Percentiles rank a stretch among this genome's conserved stretches.
These are phyloP conservation scores for Catharanthus roseus DNA, from an alignment of 257 asterid genomes.

Conservation along the genomic window DNA sequence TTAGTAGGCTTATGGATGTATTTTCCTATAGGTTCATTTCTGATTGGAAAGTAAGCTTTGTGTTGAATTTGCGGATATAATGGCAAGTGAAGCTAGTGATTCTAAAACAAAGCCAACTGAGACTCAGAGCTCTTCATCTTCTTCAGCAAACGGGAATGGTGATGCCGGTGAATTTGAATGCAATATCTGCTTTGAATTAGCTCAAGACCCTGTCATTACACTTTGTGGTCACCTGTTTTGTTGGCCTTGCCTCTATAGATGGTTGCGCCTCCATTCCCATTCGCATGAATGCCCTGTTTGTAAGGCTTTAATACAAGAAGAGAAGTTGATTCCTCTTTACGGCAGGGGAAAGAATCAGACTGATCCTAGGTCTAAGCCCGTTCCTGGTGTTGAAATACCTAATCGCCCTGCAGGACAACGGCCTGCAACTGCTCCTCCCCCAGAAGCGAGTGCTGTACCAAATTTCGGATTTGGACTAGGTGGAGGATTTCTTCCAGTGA, in stretches of 20 bases:
- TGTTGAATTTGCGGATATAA: neutral
- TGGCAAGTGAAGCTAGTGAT: constrained; percentile 17
- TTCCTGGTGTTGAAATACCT: constrained; percentile 67
- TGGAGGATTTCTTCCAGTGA: constrained; percentile 62
- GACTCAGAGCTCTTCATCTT: constrained; percentile 7
- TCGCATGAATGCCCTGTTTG: constrained; percentile 70
- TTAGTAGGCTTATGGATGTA: neutral
- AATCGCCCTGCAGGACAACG: constrained; percentile 65
- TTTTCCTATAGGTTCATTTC: neutral
- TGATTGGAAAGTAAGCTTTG: neutral
- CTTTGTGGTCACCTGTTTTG: constrained; percentile 78
- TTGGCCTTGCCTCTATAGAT: constrained; percentile 68
- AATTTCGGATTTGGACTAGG: constrained; percentile 34
- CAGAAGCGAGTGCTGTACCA: constrained; percentile 25
- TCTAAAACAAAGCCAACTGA: constrained; percentile 9
- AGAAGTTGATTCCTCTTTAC: constrained; percentile 57
- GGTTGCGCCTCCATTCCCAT: constrained; percentile 47
- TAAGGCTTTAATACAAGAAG: constrained; percentile 59
- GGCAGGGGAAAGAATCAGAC: constrained; percentile 59
- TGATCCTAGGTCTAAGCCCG: constrained; percentile 62
- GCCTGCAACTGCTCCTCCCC: constrained; percentile 39
- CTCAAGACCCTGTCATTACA: constrained; percentile 61
- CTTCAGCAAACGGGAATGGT: constrained; percentile 19
- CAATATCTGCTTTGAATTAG: constrained; percentile 63
- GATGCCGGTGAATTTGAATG: constrained; percentile 61